Evolutionary conservation across 306 rosid species (phyloP).

Genomic region (Geum urbanum): DNA sequence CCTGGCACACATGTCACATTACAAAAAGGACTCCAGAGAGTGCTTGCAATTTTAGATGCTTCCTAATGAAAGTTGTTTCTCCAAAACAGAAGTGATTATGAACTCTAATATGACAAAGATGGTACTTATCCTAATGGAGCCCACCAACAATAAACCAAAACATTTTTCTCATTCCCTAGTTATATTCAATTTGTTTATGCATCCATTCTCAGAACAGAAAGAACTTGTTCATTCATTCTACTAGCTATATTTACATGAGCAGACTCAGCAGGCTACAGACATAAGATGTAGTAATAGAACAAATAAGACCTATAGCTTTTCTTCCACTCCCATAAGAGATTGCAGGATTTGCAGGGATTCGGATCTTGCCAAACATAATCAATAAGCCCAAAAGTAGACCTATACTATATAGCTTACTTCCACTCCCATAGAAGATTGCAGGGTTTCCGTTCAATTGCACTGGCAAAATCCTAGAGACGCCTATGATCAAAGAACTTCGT

Average conservation of each 20-base stretch:
- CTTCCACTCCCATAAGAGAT: too few species aligned
- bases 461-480: neutral
- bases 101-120: neutral
- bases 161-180: neutral
- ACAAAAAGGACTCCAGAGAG: too few species aligned
- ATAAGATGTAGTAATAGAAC: too few species aligned
- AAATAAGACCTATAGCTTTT: too few species aligned
- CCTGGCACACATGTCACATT: neutral
- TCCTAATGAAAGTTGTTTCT: neutral
- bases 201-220: too few species aligned
- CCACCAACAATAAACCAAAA: neutral
- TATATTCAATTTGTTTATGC: too few species aligned
- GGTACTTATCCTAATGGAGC: neutral
- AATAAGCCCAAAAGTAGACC: neutral
- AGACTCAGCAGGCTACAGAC: neutral
- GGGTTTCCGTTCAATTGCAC: neutral
- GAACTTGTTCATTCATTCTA: too few species aligned
- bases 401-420: neutral
- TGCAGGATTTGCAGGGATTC: too few species aligned
- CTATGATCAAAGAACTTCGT: neutral
- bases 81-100: neutral
- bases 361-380: too few species aligned
- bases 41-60: too few species aligned
- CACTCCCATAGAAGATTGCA: neutral
- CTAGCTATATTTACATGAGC: neutral